phyloP scores from a whole-genome alignment of 2,329 filamentous ascomycete species.

The Diaporthe sp. region DNA sequence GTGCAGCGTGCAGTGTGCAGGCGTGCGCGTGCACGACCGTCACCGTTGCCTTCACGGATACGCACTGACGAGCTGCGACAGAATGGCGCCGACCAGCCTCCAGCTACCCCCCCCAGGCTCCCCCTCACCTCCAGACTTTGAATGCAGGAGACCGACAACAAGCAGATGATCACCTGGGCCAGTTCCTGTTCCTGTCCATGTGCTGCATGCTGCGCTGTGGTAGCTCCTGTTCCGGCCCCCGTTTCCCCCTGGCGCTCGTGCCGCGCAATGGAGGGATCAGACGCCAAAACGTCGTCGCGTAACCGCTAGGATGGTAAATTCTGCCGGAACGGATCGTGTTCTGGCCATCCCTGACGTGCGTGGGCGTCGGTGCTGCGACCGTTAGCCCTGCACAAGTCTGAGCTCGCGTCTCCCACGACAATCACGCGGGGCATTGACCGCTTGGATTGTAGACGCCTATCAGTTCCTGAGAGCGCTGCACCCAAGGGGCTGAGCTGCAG shows the following conservation, averaged over 20 bases:
- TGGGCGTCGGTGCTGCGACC: background rate
- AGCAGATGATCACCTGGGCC: constrained; percentile 16
- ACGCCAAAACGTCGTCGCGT: constrained; percentile 28
- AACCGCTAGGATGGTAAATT: constrained; percentile 30
- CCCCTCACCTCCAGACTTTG: background rate
- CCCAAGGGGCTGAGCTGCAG: constrained; percentile 19
- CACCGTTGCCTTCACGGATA: constrained; percentile 18
- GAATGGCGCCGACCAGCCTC: constrained; percentile 20
- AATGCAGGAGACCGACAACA: background rate
- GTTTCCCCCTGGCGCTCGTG: constrained; percentile 34
- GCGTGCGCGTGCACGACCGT: constrained; percentile 29
- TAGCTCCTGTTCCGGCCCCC: constrained; percentile 20
- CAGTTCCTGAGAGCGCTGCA: constrained; percentile 18
- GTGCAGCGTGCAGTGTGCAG: constrained; percentile 16
- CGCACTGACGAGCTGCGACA: constrained; percentile 32
- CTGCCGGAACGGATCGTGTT: constrained; percentile 35
- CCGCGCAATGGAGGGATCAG: constrained; percentile 27
- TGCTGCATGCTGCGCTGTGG: constrained; percentile 13
- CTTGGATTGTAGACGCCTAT: constrained; percentile 1
- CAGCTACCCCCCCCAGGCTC: background rate
- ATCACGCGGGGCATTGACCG: background rate
- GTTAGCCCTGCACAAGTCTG: constrained; percentile 13
- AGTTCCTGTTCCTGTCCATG: constrained; percentile 26
- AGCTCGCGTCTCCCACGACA: background rate
- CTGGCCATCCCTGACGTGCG: constrained; percentile 24